Percentiles rank a stretch among this genome's conserved stretches.
phyloP scores from a whole-genome alignment of 23 red algal genomes.

The Chondrus crispus region DNA sequence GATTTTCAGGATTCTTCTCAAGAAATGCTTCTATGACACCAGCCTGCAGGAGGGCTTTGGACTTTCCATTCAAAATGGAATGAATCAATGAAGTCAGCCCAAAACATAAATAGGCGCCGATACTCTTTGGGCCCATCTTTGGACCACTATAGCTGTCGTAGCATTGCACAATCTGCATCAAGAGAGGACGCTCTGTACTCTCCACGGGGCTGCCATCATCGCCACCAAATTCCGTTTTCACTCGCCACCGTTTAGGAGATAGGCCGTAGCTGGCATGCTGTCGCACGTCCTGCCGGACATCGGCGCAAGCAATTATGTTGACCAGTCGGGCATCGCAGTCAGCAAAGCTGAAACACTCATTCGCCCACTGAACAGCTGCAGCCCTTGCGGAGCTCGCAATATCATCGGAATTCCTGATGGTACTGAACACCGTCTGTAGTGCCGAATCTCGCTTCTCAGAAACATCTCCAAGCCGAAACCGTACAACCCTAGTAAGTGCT shows the following conservation, averaged over 20 bases:
- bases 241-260: background rate
- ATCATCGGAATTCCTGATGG: slow-evolving; percentile 6
- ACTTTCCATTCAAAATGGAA: background rate
- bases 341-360: slow-evolving; percentile 47
- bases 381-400: slow-evolving; percentile 5
- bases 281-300: slow-evolving; percentile 10
- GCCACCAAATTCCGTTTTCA: background rate
- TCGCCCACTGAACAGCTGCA: slow-evolving; percentile 67
- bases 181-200: background rate
- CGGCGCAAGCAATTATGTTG: slow-evolving; percentile 38
- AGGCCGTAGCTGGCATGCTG: background rate
- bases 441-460: background rate
- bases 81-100: background rate
- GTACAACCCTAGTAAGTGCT: slow-evolving; percentile 17
- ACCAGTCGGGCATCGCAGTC: slow-evolving; percentile 44
- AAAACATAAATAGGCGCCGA: background rate
- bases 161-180: background rate
- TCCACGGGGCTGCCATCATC: background rate
- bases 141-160: background rate
- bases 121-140: background rate
- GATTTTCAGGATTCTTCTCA: background rate
- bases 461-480: background rate
- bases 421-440: slow-evolving; percentile 2
- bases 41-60: no score
- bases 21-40: background rate